phyloP scores from a whole-genome alignment of 1,284 basidiomycete genomes.

The Abortiporus biennis region DNA sequence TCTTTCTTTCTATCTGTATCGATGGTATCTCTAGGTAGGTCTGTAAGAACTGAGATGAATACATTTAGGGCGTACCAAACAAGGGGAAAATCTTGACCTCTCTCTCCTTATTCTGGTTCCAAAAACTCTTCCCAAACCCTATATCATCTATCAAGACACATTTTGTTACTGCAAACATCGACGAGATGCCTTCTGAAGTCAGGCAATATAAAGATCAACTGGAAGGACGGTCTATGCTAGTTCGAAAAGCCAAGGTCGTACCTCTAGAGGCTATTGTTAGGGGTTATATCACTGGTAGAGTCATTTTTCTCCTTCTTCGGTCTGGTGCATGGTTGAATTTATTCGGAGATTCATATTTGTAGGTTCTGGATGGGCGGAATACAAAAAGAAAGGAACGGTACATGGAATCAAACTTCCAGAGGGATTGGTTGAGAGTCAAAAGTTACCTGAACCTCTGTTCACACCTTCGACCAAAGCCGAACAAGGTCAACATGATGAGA shows the following conservation, averaged over 20 bases:
- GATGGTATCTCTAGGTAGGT: neutral
- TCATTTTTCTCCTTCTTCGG: neutral
- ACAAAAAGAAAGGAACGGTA: slow-evolving; percentile 83
- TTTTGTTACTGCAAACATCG: slow-evolving; percentile 69
- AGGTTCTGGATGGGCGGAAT: slow-evolving; percentile 97
- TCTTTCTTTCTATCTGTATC: slow-evolving; percentile 3
- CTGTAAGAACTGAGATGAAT: slow-evolving; percentile 1
- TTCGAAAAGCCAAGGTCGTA: slow-evolving; percentile 84
- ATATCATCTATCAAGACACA: slow-evolving; percentile 94
- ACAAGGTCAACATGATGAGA: slow-evolving; percentile 93
- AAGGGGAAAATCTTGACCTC: slow-evolving; percentile 90
- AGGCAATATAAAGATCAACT: slow-evolving; percentile 67
- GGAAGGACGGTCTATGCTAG: slow-evolving; percentile 86
- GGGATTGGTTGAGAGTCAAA: slow-evolving; percentile 83
- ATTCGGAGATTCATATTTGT: slow-evolving; percentile 4
- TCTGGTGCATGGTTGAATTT: neutral
- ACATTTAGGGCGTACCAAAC: slow-evolving; percentile 78
- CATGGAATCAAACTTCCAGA: slow-evolving; percentile 79
- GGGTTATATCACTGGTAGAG: slow-evolving; percentile 88
- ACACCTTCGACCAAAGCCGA: slow-evolving; percentile 98
- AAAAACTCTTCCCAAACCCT: slow-evolving; percentile 68
- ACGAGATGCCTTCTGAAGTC: slow-evolving; percentile 74
- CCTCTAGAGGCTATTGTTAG: slow-evolving; percentile 97
- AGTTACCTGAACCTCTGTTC: slow-evolving; percentile 81
- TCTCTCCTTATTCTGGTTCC: slow-evolving; percentile 95